A percentile compares a stretch with the other conserved stretches of the same genome.
Evolutionary conservation across 257 asterid species (phyloP).

Genomic region (Salvia rosmarinus): DNA sequence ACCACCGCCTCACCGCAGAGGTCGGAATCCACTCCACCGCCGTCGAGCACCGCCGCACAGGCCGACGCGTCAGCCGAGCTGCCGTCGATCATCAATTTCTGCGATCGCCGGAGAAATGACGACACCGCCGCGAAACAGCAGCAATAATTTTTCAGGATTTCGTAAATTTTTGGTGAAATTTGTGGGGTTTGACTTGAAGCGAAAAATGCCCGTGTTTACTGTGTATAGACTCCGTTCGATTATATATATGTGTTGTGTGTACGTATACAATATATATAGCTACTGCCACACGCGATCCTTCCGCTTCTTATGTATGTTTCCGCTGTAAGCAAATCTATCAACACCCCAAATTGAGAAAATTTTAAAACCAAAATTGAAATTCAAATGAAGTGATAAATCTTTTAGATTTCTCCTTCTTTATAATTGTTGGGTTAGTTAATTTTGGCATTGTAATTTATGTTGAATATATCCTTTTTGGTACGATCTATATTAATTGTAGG

Average conservation of each 20-base stretch:
- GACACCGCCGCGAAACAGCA: slow-evolving; percentile 30
- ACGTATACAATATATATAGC: too few relatives aligned
- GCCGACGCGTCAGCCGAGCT: slow-evolving; percentile 47
- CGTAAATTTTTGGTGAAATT: slow-evolving; percentile 22
- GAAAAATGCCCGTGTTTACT: slow-evolving; percentile 34
- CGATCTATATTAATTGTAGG: background rate
- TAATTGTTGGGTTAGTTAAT: background rate
- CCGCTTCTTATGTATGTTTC: slow-evolving; percentile 30
- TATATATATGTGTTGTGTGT: background rate
- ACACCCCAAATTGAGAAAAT: slow-evolving; percentile 11
- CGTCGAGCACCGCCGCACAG: slow-evolving; percentile 59
- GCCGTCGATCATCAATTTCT: slow-evolving; percentile 51
- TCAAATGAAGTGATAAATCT: background rate
- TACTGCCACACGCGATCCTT: slow-evolving; percentile 47
- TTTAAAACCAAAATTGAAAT: background rate
- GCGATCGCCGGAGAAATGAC: slow-evolving; percentile 46
- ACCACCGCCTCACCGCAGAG: slow-evolving; percentile 45
- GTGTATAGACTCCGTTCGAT: slow-evolving; percentile 39
- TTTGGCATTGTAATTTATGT: background rate
- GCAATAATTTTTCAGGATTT: slow-evolving; percentile 29
- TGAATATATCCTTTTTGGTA: background rate
- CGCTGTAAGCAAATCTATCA: slow-evolving; percentile 43
- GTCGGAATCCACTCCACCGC: slow-evolving; percentile 52
- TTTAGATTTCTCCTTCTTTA: background rate
- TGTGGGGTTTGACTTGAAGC: slow-evolving; percentile 51